Conservation (phyloP, 2,329 filamentous ascomycete species). For the Diaporthe ilicicola region DNA sequence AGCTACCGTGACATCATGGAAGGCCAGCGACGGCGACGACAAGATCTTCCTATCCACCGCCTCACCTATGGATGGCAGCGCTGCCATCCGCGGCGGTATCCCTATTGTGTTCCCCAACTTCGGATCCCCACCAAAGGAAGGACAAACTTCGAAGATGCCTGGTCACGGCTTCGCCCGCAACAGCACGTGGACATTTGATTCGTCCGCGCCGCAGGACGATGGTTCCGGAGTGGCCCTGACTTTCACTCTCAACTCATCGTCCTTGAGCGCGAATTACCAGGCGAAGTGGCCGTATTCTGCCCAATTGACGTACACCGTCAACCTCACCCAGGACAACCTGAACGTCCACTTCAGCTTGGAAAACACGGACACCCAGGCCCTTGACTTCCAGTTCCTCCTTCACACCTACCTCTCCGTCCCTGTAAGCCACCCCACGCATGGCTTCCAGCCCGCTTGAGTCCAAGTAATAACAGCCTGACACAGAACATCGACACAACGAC, state of each 20-base stretch:
- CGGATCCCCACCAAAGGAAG: slow-evolving; percentile 9
- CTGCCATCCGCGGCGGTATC: slow-evolving; percentile 25
- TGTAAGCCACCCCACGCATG: background rate
- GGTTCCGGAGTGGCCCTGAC: background rate
- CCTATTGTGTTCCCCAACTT: slow-evolving; percentile 23
- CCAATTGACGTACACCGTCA: slow-evolving; percentile 4
- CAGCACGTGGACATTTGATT: slow-evolving; percentile 19
- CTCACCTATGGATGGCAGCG: slow-evolving; percentile 21
- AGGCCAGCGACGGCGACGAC: slow-evolving; percentile 23
- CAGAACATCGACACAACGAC: slow-evolving; percentile 25
- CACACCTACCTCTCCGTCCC: slow-evolving; percentile 25
- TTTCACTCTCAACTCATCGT: slow-evolving; percentile 6
- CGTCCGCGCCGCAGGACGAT: background rate
- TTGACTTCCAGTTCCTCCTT: slow-evolving; percentile 25
- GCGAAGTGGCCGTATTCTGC: slow-evolving; percentile 16
- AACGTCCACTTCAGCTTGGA: slow-evolving; percentile 22
- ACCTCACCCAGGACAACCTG: slow-evolving; percentile 21
- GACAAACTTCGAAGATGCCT: slow-evolving; percentile 20
- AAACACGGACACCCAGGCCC: slow-evolving; percentile 3
- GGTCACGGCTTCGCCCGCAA: slow-evolving; percentile 22
- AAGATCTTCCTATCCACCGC: slow-evolving; percentile 24
- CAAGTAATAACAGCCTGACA: background rate
- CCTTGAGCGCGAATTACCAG: background rate
- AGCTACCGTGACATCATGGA: slow-evolving; percentile 26
- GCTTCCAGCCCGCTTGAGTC: too few relatives aligned